Percentiles rank a stretch among this genome's conserved stretches.
Conservation (phyloP, 257 asterid species). For the Scutellaria minor region DNA sequence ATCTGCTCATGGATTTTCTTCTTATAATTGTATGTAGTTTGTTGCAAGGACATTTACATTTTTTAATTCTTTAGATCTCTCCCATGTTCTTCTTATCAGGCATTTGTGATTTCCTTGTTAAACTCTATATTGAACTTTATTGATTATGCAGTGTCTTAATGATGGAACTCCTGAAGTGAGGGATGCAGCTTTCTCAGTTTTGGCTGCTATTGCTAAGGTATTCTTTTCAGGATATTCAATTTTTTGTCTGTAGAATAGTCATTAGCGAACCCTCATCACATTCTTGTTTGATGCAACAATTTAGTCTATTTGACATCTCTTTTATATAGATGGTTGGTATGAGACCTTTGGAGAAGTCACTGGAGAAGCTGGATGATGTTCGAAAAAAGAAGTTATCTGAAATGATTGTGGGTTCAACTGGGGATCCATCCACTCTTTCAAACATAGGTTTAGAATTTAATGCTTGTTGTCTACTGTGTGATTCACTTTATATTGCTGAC, state of each 20-base stretch:
- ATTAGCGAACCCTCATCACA: neutral
- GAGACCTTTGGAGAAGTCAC: conserved; percentile 94
- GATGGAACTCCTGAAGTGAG: conserved; percentile 99
- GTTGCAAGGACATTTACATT: neutral
- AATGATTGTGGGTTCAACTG: conserved; percentile 85
- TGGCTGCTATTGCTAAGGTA: conserved; percentile 98
- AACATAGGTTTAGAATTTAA: conserved; percentile 62
- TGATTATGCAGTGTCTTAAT: conserved; percentile 72
- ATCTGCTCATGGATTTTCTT: neutral
- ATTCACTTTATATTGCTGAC: conserved; percentile 6
- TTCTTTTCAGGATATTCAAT: conserved; percentile 26
- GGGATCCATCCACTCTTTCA: conserved; percentile 53
- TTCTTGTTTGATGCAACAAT: conserved; percentile 10
- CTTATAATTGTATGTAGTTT: conserved; percentile 9
- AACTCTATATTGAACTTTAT: conserved; percentile 27
- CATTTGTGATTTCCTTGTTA: conserved; percentile 9
- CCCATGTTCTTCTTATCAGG: neutral
- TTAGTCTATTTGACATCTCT: conserved; percentile 17
- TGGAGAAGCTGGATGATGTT: conserved; percentile 93
- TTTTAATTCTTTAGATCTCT: neutral
- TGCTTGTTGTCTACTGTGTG: conserved; percentile 10
- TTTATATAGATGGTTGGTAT: conserved; percentile 83
- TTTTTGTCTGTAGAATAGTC: conserved; percentile 19
- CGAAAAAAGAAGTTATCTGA: conserved; percentile 92
- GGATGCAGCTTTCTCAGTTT: conserved; percentile 97